Conservation (phyloP, 805 yeast species). For the Teunomyces lycoperdinae region DNA sequence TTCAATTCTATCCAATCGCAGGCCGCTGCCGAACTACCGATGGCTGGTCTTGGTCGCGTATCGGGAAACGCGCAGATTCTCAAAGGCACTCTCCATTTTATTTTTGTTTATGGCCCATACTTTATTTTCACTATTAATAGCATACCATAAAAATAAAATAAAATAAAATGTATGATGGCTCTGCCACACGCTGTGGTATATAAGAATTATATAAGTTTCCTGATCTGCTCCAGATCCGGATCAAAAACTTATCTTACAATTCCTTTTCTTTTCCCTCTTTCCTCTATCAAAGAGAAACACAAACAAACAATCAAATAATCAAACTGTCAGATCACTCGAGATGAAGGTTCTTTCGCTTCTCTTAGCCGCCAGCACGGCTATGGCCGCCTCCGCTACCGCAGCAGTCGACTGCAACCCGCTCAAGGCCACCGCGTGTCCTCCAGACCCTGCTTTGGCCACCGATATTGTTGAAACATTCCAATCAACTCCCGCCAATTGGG, state of each 20-base stretch:
- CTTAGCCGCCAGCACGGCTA: constrained; percentile 4
- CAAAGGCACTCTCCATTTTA: not conserved
- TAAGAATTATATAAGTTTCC: too few species aligned
- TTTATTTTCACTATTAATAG: constrained; percentile 1
- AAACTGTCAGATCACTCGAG: not conserved
- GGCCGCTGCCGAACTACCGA: not conserved
- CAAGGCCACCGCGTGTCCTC: constrained; percentile 17
- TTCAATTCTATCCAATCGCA: not conserved
- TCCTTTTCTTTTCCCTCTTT: not conserved
- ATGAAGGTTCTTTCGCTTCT: constrained; percentile 2
- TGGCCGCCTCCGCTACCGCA: constrained; percentile 1
- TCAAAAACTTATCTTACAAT: too few species aligned
- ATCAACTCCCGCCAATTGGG: constrained; percentile 42
- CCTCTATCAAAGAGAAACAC: not conserved
- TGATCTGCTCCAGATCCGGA: too few species aligned
- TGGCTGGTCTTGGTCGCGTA: not conserved
- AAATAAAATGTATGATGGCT: too few species aligned
- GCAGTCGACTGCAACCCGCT: constrained; percentile 24
- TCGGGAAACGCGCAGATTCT: not conserved
- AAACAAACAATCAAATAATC: not conserved
- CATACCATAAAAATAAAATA: not conserved
- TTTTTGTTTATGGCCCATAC: not conserved
- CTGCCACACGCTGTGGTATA: too few species aligned
- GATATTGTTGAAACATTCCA: constrained; percentile 53
- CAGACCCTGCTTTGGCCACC: constrained; percentile 61